Conservation (phyloP, 495 filamentous ascomycete species). For the Penicillium crystallinum region DNA sequence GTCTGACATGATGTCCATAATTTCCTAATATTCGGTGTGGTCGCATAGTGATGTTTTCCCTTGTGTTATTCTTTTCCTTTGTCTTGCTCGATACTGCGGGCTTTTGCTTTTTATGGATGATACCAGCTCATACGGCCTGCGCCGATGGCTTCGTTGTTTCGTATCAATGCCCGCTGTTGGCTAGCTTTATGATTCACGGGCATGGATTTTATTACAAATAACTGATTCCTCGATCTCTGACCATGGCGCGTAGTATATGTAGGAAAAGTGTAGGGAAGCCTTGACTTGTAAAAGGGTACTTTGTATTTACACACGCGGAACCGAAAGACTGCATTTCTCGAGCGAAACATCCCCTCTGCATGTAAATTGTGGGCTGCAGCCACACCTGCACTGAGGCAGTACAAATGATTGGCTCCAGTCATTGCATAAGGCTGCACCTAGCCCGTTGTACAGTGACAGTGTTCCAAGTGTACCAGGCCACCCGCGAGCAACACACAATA, state of each 20-base stretch:
- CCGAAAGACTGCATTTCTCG: not conserved
- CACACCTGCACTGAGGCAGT: not conserved
- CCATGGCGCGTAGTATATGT: too few relatives aligned
- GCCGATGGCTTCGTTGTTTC: constrained; percentile 29
- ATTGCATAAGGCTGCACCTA: not conserved
- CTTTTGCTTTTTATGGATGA: constrained; percentile 32
- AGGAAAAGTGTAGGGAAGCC: not conserved
- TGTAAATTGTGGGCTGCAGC: not conserved
- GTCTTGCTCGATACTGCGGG: constrained; percentile 13
- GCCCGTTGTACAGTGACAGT: not conserved
- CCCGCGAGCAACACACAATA: not conserved
- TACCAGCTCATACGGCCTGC: constrained; percentile 39
- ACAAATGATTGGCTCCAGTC: not conserved
- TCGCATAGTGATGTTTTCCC: constrained; percentile 6
- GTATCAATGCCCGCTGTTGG: constrained; percentile 21
- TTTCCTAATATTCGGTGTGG: constrained; percentile 20
- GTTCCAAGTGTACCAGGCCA: not conserved
- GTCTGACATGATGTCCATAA: constrained; percentile 22
- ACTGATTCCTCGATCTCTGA: not conserved
- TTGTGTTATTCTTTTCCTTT: constrained; percentile 5
- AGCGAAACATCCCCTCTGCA: too few relatives aligned
- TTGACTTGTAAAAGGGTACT: too few relatives aligned
- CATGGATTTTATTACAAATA: constrained; percentile 25
- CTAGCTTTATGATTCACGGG: constrained; percentile 33
- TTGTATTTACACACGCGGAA: too few relatives aligned